phyloP scores from a whole-genome alignment of 139 green algal genomes.

The Diplosphaera chodatii region DNA sequence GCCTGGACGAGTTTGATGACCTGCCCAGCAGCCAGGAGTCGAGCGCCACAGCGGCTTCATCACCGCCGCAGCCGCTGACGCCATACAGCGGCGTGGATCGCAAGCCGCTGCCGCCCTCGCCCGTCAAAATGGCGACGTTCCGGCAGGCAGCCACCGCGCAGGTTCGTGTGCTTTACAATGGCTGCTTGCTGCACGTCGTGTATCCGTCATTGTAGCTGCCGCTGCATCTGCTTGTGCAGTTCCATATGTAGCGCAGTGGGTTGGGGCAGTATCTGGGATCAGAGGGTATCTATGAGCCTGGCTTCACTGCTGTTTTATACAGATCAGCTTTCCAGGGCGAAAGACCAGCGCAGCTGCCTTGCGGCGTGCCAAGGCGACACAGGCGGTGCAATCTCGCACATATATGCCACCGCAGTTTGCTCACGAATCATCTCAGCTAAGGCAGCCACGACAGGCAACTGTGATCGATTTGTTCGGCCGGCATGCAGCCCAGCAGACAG shows the following conservation, averaged over 20 bases:
- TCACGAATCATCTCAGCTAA: neutral
- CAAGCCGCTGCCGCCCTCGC: slow-evolving; percentile 4
- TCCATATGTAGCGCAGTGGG: no score
- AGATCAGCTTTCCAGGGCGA: slow-evolving; percentile 5
- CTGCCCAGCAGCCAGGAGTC: neutral
- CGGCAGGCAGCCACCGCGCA: neutral
- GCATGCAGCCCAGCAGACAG: neutral
- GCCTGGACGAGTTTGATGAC: neutral
- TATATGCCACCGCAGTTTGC: no score
- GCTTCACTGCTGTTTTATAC: neutral
- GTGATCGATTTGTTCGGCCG: slow-evolving; percentile 4
- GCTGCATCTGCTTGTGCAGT: no score
- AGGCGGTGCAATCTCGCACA: slow-evolving; percentile 1
- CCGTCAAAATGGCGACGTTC: slow-evolving; percentile 4
- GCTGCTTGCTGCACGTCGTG: no score
- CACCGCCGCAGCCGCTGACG: neutral
- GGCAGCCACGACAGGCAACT: neutral
- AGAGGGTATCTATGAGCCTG: no score
- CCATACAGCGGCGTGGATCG: slow-evolving; percentile 7
- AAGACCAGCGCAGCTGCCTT: neutral
- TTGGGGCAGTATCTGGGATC: no score
- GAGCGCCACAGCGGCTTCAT: neutral
- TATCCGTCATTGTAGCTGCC: no score
- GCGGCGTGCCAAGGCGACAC: slow-evolving; percentile 5
- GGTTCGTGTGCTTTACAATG: neutral